phyloP scores from a whole-genome alignment of 1,284 basidiomycete genomes.

The Rhodotorula sp. region DNA sequence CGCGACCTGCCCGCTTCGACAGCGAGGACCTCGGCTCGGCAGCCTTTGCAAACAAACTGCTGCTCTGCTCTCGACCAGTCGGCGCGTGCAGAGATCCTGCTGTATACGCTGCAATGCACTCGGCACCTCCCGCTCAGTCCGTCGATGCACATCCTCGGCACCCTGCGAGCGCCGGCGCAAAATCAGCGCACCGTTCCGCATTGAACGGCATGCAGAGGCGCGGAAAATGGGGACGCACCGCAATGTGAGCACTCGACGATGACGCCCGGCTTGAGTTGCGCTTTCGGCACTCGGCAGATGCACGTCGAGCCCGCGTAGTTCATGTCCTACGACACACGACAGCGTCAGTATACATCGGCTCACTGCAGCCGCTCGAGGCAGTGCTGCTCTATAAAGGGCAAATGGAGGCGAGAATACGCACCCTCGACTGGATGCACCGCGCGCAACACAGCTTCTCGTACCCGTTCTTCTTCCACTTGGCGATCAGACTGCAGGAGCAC shows the following conservation, averaged over 20 bases:
- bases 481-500: slow-evolving; percentile 70
- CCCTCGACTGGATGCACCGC: slow-evolving; percentile 92
- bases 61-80: too few species aligned
- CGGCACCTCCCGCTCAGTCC: slow-evolving; percentile 27
- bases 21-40: too few species aligned
- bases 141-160: slow-evolving; percentile 47
- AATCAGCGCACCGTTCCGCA: not conserved
- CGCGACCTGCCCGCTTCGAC: too few species aligned
- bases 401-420: slow-evolving; percentile 50
- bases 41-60: too few species aligned
- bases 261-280: slow-evolving; percentile 82
- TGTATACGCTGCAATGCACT: not conserved
- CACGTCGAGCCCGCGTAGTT: slow-evolving; percentile 99
- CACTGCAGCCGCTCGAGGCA: not conserved
- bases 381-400: not conserved
- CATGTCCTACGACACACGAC: slow-evolving; percentile 71
- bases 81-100: not conserved
- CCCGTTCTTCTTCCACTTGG: slow-evolving; percentile 98
- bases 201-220: too few species aligned
- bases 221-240: slow-evolving; percentile 23
- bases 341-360: not conserved
- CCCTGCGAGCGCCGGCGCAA: slow-evolving; percentile 8
- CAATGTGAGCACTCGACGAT: slow-evolving; percentile 62
- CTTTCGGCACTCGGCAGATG: slow-evolving; percentile 95
- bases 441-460: slow-evolving; percentile 99